Conservation (phyloP, 225 moss, liverwort and hornwort species). For the Thuidium tamariscinum region DNA sequence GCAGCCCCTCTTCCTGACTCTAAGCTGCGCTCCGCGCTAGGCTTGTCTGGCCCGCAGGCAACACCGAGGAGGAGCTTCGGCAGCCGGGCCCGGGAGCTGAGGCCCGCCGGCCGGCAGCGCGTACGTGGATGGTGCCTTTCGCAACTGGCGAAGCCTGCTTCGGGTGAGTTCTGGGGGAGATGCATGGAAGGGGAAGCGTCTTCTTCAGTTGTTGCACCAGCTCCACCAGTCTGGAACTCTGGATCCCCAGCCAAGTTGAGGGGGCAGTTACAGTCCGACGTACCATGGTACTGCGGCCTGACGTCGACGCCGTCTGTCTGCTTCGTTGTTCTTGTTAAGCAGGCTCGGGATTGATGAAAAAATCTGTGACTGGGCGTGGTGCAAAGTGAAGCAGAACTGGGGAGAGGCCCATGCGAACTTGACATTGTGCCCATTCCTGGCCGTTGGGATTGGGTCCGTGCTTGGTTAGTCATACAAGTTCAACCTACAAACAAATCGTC, state of each 20-base stretch:
- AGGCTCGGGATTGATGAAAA: background rate
- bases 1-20: background rate
- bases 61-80: background rate
- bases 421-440: background rate
- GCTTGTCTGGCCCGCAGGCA: background rate
- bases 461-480: background rate
- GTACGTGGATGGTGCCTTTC: background rate
- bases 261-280: background rate
- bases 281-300: background rate
- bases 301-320: background rate
- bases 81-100: background rate
- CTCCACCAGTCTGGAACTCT: too few species aligned
- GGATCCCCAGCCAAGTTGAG: background rate
- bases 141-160: background rate
- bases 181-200: background rate
- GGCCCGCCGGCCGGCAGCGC: background rate
- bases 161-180: background rate
- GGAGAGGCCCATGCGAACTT: background rate
- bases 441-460: background rate
- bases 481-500: too few species aligned
- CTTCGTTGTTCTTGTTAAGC: background rate
- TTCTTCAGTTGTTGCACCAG: background rate
- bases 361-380: background rate
- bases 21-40: background rate
- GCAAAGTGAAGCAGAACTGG: too few species aligned